phyloP scores from a whole-genome alignment of 192 early-diverging fungal species.

The Gigaspora rosea region DNA sequence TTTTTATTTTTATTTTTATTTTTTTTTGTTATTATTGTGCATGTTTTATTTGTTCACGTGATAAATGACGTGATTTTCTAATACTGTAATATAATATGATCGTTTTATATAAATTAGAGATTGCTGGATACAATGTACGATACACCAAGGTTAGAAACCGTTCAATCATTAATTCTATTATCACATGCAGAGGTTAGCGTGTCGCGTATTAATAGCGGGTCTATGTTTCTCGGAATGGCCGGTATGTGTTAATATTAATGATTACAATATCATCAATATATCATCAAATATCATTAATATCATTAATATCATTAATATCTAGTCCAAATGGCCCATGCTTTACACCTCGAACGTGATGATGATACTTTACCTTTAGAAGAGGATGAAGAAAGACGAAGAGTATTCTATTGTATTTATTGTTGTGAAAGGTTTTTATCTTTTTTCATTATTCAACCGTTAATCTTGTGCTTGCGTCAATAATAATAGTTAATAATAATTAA shows the following conservation, averaged over 20 bases:
- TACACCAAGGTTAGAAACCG: constrained; percentile 21
- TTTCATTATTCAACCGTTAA: too few relatives aligned
- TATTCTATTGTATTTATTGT: constrained; percentile 33
- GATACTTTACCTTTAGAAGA: background rate
- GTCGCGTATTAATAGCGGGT: constrained; percentile 18
- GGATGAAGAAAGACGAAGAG: constrained; percentile 28
- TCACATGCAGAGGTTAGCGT: background rate
- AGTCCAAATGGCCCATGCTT: constrained; percentile 28
- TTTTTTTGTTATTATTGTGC: background rate
- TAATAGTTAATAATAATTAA: background rate
- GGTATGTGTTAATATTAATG: background rate
- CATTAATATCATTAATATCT: constrained; percentile 3
- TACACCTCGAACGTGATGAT: constrained; percentile 4
- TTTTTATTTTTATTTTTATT: background rate
- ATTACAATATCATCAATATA: background rate
- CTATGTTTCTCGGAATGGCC: constrained; percentile 31
- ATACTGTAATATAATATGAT: background rate
- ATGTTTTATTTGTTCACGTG: background rate
- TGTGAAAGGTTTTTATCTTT: constrained; percentile 9
- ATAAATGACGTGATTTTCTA: background rate
- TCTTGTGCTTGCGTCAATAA: too few relatives aligned
- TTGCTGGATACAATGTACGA: constrained; percentile 22
- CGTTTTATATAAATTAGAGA: background rate
- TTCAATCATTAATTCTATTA: constrained; percentile 30
- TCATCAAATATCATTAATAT: background rate